Base-by-base conservation (phyloP, 2,329 filamentous ascomycete species). In the Lasiodiplodia theobromae region DNA sequence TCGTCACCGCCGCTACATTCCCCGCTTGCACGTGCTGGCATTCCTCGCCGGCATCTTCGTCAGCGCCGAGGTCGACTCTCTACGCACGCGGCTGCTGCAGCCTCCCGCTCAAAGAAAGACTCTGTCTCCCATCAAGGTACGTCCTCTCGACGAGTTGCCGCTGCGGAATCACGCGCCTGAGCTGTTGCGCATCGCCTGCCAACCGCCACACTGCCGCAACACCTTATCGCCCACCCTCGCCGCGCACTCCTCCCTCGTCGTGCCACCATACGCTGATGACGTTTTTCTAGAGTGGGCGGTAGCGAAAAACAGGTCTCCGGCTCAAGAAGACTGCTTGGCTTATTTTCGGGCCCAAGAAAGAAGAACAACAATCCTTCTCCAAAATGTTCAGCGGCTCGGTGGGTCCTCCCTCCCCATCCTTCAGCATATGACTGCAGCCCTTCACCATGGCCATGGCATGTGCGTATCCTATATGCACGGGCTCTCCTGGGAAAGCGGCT, bases 341-440 rank as follows among this genome's bases (percentile, higher is more conserved):
- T 37, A n/a, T 16, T 28, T 38, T 21, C 21, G n/a, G n/a, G 23
- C 2, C 16, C 40, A 21, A 38, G 44, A 31, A n/a, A 31, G n/a
- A 34, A 34, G 12, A n/a, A n/a, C 18, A 12, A 12, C 11, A 16
- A 18, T 25, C 14, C 25, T 21, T 47, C 16, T 10, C 21, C 34
- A 47, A 37, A 16, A 68, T 68, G 66, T 68, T 68, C 25, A 53
- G 56, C 49, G 49, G 66, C 47, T 68, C 66, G 57, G 66, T 68
- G 54, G 31, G 66, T 66, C 16, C 31, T n/a, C 38, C n/a, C 10
- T 34, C 28, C 21, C n/a, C 8, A 18, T 10, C 23, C 47, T 49
- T 14, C 40, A 25, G 38, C 47, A n/a, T 21, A 28, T 34, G 4
- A 4, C 16, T 25, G 3, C 25, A 31, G 11, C 14, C 28, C 47